A percentile compares a stretch with the other conserved stretches of the same genome.
Conservation (phyloP, 2,329 filamentous ascomycete species). For the Colletotrichum tofieldiae region DNA sequence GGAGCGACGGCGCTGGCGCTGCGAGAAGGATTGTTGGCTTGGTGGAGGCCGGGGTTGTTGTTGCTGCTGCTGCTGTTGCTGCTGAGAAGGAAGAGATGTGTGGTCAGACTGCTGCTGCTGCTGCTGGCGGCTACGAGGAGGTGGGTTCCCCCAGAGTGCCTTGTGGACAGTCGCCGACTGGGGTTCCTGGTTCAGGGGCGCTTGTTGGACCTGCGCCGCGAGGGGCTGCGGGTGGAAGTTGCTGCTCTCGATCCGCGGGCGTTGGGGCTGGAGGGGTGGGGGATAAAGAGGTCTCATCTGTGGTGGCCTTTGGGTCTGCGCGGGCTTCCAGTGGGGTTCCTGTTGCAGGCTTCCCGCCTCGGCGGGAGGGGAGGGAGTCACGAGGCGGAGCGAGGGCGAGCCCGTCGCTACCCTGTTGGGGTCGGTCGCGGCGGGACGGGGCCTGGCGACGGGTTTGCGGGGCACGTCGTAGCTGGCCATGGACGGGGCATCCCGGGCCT, state of each 20-base stretch:
- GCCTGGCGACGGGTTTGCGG: constrained; percentile 33
- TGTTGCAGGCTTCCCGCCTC: constrained; percentile 9
- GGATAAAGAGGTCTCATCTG: constrained; percentile 41
- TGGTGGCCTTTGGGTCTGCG: constrained; percentile 26
- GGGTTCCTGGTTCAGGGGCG: constrained; percentile 24
- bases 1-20: constrained; percentile 46
- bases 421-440: constrained; percentile 23
- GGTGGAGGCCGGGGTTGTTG: constrained; percentile 34
- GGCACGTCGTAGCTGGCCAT: constrained; percentile 43
- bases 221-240: constrained; percentile 31
- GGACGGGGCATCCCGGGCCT: constrained; percentile 31
- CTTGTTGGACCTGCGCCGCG: constrained; percentile 31
- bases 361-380: constrained; percentile 52
- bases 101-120: constrained; percentile 25
- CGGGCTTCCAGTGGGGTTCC: constrained; percentile 20
- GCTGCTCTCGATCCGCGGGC: constrained; percentile 32
- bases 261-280: constrained; percentile 31
- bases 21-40: constrained; percentile 44
- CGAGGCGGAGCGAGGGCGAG: constrained; percentile 56
- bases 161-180: constrained; percentile 33
- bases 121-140: constrained; percentile 21
- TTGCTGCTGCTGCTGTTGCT: constrained; percentile 48
- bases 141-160: constrained; percentile 33
- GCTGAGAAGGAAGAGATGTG: constrained; percentile 44
- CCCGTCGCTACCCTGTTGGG: constrained; percentile 35